Percentiles rank a stretch among this genome's conserved stretches.
Evolutionary conservation across 345 rosid species (phyloP).

Genomic region (Lepidium africanum): DNA sequence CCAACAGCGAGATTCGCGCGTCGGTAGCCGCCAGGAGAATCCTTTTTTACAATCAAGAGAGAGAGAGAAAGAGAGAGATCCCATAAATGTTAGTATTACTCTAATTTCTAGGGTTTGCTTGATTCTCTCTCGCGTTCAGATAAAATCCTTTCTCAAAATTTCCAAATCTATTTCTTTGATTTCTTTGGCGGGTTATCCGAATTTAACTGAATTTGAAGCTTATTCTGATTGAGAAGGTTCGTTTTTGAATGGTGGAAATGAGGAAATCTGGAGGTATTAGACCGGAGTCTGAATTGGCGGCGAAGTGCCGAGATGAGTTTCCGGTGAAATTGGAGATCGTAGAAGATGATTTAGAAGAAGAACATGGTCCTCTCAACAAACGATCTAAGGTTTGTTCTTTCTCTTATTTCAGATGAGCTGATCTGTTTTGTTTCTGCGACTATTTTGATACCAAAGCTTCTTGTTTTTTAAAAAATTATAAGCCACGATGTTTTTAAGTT

Average conservation of each 20-base stretch:
- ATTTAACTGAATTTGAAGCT: not conserved
- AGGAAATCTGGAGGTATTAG: slow-evolving; percentile 55
- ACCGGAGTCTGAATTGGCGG: slow-evolving; percentile 40
- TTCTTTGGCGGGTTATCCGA: not conserved
- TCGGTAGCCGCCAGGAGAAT: slow-evolving; percentile 33
- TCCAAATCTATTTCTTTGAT: not conserved
- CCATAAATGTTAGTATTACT: not conserved
- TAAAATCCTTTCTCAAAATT: not conserved
- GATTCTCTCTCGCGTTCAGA: slow-evolving; percentile 18
- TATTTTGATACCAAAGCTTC: not conserved
- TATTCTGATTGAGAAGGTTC: not conserved
- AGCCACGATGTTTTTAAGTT: not conserved
- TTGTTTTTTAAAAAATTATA: not conserved
- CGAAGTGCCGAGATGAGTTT: slow-evolving; percentile 35
- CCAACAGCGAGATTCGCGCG: slow-evolving; percentile 14
- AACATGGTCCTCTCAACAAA: slow-evolving; percentile 58
- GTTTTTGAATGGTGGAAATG: slow-evolving; percentile 64
- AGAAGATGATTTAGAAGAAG: slow-evolving; percentile 70
- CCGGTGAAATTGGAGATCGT: slow-evolving; percentile 84
- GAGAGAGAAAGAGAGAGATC: slow-evolving; percentile 8
- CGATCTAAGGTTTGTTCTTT: slow-evolving; percentile 49
- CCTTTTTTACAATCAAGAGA: slow-evolving; percentile 4
- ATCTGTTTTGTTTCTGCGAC: not conserved
- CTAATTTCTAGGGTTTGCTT: slow-evolving; percentile 29
- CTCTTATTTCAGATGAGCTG: slow-evolving; percentile 34